Evolutionary conservation across 1,284 basidiomycete species (phyloP), one percentile per base, ranked within the genome.

Genomic region (Pulveroboletus sp.): DNA sequence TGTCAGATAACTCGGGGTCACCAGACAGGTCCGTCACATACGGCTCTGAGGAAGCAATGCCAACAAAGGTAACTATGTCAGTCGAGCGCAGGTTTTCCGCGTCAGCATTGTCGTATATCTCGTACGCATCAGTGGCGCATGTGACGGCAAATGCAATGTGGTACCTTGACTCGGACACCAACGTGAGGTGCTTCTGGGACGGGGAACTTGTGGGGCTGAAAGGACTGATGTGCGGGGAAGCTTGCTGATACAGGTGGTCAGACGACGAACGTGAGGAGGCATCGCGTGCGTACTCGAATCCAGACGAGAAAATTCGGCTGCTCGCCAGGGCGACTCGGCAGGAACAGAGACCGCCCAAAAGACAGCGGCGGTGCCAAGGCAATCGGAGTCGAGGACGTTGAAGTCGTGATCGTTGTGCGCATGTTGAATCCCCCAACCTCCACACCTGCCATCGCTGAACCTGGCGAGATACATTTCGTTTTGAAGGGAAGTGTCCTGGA

Each of bases 401-500:
- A 60, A 59, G 29, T 69, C 62, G 24, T 66, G 63, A 7, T 75
- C 71, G 26, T 60, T 60, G 14, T 62, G 59, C 35, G 69, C 57
- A 29, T 78, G 76, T 9, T 70, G 70, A 29, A 87, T 71, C 10
- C 87, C 89, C 89, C 90, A 92, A 22, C 89, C 89, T 29, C 86
- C 87, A 58, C 79, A 82, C 33, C 65, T 69, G 5, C 75, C 77
- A 38, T 75, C 67, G 39, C 62, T 50, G 22, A 76, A 72, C 46
- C 69, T 76, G 2, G 82, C 78, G 38, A 90, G 75, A 67, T 91
- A 92, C 64, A 92, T 77, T 65, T 91, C 86, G 0, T 83, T 81
- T 3, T 86, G 84, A 22, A 80, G 68, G 6, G 89, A 89, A 2
- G 87, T 91, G 65, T 91, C 90, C 69, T 92, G 89, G n/a, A 92